Conservation (phyloP, 345 rosid genomes). For the Pistacia vera region DNA sequence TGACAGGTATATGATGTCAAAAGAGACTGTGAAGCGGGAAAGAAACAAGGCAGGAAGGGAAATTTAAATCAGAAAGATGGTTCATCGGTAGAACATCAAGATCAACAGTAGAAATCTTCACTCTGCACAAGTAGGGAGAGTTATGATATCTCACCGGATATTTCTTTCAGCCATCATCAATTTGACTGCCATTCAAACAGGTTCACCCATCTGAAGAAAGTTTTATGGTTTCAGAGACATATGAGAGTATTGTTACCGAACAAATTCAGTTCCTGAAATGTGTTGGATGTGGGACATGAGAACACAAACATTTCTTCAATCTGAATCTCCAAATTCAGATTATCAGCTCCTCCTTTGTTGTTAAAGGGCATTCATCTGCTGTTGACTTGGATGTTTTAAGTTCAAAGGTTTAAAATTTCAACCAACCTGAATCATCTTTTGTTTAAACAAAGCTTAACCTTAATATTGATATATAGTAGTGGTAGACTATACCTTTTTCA, state of each 20-base stretch:
- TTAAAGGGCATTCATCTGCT: conserved; percentile 32
- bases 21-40: conserved; percentile 44
- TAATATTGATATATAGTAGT: not conserved
- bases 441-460: not conserved
- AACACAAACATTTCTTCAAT: conserved; percentile 28
- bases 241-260: conserved; percentile 32
- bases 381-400: conserved; percentile 32
- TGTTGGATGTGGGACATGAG: conserved; percentile 37
- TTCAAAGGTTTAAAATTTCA: conserved; percentile 36
- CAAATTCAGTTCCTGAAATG: conserved; percentile 42
- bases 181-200: conserved; percentile 33
- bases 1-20: conserved; percentile 50
- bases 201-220: conserved; percentile 30
- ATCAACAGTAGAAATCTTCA: conserved; percentile 39
- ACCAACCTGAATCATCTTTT: conserved; percentile 7
- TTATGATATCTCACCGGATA: conserved; percentile 49
- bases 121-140: conserved; percentile 24
- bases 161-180: conserved; percentile 29
- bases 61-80: conserved; percentile 42
- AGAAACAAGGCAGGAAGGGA: conserved; percentile 47
- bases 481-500: not conserved
- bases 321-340: conserved; percentile 32
- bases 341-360: conserved; percentile 35
- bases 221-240: conserved; percentile 41
- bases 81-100: conserved; percentile 45